These are phyloP conservation scores for Cunninghamia lanceolata DNA, from an alignment of 75 land plant genomes.

Conservation along the genomic window DNA sequence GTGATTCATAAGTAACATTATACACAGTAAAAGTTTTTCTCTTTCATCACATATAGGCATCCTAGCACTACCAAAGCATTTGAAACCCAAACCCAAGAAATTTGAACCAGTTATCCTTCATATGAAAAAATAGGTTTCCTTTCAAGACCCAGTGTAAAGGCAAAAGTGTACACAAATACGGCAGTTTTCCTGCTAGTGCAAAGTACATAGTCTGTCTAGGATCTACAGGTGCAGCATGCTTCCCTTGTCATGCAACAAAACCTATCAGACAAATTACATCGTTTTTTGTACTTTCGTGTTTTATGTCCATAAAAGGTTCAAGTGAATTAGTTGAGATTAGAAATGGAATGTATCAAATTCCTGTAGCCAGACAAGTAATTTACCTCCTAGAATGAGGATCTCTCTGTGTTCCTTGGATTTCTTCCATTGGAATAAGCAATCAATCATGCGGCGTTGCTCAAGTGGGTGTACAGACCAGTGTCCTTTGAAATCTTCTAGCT, in stretches of 20 bases:
- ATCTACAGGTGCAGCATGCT: background rate
- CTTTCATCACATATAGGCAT: background rate
- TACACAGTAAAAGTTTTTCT: background rate
- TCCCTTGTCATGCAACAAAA: background rate
- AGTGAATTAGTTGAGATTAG: background rate
- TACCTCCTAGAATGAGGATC: slow-evolving; percentile 51
- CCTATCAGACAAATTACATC: background rate
- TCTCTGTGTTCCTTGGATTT: slow-evolving; percentile 21
- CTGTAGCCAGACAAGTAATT: background rate
- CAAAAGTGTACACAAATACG: background rate
- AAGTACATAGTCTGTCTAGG: background rate
- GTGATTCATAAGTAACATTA: too few species aligned
- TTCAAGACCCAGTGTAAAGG: background rate
- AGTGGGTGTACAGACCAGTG: slow-evolving; percentile 45
- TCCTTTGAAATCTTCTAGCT: slow-evolving; percentile 48
- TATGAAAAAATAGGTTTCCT: background rate
- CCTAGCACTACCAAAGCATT: background rate
- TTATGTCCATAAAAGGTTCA: background rate
- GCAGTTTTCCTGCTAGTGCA: background rate
- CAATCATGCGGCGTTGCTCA: slow-evolving; percentile 41
- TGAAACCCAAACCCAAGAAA: background rate
- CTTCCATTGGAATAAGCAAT: slow-evolving; percentile 30
- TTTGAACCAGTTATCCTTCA: background rate
- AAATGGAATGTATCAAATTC: slow-evolving; percentile 1
- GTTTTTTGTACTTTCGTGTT: background rate